These are phyloP conservation scores for Alternaria rosae DNA, from an alignment of 2,329 filamentous ascomycete genomes.

Conservation along the genomic window DNA sequence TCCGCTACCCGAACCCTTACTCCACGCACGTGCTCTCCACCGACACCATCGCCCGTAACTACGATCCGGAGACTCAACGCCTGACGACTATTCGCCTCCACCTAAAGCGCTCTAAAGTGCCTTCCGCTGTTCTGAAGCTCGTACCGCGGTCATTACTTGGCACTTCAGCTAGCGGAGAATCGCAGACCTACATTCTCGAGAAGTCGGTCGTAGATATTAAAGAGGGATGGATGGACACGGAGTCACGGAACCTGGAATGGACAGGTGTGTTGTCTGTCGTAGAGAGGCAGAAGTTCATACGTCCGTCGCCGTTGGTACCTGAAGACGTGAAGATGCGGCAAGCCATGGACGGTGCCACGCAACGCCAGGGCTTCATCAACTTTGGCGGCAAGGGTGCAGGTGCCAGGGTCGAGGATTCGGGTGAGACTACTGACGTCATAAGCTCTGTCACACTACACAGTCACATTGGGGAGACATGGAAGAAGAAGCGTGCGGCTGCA, in stretches of 20 bases:
- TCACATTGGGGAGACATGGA: slow-evolving; percentile 72
- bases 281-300: slow-evolving; percentile 75
- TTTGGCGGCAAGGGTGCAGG: slow-evolving; percentile 33
- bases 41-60: slow-evolving; percentile 77
- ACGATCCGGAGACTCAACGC: slow-evolving; percentile 76
- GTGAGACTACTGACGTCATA: slow-evolving; percentile 68
- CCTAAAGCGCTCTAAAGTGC: slow-evolving; percentile 81
- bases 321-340: slow-evolving; percentile 39
- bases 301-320: slow-evolving; percentile 45
- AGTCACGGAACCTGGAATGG: slow-evolving; percentile 82
- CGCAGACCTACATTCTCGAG: slow-evolving; percentile 82
- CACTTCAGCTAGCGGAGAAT: slow-evolving; percentile 65
- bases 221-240: slow-evolving; percentile 83
- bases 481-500: slow-evolving; percentile 55
- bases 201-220: slow-evolving; percentile 79
- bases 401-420: slow-evolving; percentile 39
- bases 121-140: slow-evolving; percentile 76
- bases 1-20: slow-evolving; percentile 88
- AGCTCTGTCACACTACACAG: slow-evolving; percentile 79
- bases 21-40: slow-evolving; percentile 82
- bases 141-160: slow-evolving; percentile 74
- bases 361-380: slow-evolving; percentile 43
- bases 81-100: slow-evolving; percentile 81
- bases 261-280: slow-evolving; percentile 80
- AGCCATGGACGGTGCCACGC: slow-evolving; percentile 41